These are phyloP conservation scores for Tubosaeta brunneosetosa DNA, from an alignment of 768 basidiomycete genomes.

Conservation along the genomic window DNA sequence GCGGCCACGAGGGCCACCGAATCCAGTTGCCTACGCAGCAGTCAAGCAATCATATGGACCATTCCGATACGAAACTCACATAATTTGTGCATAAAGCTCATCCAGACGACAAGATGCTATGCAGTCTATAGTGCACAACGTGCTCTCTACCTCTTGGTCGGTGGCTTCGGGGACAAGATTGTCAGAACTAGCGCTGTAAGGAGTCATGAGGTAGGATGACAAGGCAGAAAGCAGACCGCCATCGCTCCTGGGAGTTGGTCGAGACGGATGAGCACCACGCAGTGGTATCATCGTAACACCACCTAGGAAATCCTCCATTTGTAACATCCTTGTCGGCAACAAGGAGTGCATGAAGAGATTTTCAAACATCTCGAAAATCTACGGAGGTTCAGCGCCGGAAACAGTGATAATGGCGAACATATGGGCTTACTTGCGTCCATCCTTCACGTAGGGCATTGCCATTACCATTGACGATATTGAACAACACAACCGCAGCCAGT, in stretches of 20 bases:
- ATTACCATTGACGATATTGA: conserved; percentile 96
- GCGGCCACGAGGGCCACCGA: conserved; percentile 78
- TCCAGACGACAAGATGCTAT: conserved; percentile 91
- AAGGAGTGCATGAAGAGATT: conserved; percentile 93
- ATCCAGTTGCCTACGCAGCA: conserved; percentile 62
- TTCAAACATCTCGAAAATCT: conserved; percentile 99
- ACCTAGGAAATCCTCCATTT: conserved; percentile 99
- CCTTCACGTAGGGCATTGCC: conserved; percentile 91
- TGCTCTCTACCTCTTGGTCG: conserved; percentile 88
- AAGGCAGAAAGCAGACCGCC: conserved; percentile 91
- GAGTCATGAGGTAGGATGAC: conserved; percentile 95
- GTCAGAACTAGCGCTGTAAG: conserved; percentile 76
- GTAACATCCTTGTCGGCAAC: conserved; percentile 83
- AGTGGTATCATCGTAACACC: conserved; percentile 91
- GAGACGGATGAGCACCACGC: conserved; percentile 64
- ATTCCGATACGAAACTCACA: conserved; percentile 48
- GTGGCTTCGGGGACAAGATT: conserved; percentile 80
- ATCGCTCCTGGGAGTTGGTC: conserved; percentile 62
- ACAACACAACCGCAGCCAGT: conserved; percentile 92
- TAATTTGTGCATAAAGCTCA: conserved; percentile 89
- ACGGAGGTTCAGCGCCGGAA: conserved; percentile 2
- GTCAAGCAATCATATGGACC: conserved; percentile 6
- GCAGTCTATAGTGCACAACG: conserved; percentile 92
- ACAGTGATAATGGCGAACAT: neutral
- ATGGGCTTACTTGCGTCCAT: conserved; percentile 72